Evolutionary conservation across 2,329 filamentous ascomycete genomes (phyloP), one percentile per base, ranked within the genome.

Genomic region (Colletotrichum cuscutae): DNA sequence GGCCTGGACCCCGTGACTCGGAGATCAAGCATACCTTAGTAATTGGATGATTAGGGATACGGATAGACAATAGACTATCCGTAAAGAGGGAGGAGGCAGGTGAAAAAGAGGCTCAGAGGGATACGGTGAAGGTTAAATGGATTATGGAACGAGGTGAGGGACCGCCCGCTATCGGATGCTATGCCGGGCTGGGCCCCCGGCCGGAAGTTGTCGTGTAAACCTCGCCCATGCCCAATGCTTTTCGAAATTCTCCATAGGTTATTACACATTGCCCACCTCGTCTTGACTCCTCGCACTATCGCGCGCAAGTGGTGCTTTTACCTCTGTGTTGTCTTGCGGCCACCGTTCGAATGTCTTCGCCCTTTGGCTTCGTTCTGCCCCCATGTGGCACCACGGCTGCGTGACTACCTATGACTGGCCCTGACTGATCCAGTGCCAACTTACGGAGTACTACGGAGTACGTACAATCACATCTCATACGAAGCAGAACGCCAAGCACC

Each of bases 301-400:
- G 56, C 32, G 11, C 26, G 30, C 24, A 28, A n/a, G 64, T 30
- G 30, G 32, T 60, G 62, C 37, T 30, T 54, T 46, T 57, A 11
- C 32, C 28, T 52, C 46, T 60, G 65, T 30, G 37, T 59, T 52
- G 59, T 71, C 30, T 68, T 58, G 64, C 49, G 35, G 64, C 53
- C 57, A 68, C 28, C 46, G 37, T 65, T 65, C 53, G 13, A 56
- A 54, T 62, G 69, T 42, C 24, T 42, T 59, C 30, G 65, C 9
- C 65, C 28, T 53, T 72, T 65, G 57, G 57, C 64, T 63, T 68
- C 58, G 32, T 57, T 49, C 58, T 30, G 61, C 22, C 24, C 57
- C 52, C 66, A 61, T 70, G 60, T 72, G 59, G 70, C 70, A 59
- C 54, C 56, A 61, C 59, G 60, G 59, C 28, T 69, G 60, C 60